A percentile compares a stretch with the other conserved stretches of the same genome.
phyloP scores from a whole-genome alignment of 805 yeast genomes.

The Teunomyces aglyptinius region DNA sequence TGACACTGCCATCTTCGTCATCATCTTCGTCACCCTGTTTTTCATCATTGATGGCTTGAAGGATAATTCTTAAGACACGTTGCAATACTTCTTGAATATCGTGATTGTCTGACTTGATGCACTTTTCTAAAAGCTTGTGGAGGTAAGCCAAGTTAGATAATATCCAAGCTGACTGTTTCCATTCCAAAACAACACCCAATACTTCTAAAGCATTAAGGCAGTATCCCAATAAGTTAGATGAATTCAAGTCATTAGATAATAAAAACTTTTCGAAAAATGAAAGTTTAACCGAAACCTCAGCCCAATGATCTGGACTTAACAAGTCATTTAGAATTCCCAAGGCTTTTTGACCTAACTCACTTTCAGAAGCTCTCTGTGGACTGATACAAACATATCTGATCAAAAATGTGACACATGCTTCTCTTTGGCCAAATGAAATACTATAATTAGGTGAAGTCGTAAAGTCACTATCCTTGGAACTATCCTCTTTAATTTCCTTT shows the following conservation, averaged over 20 bases:
- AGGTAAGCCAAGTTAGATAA: constrained; percentile 65
- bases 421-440: constrained; percentile 77
- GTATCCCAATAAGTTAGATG: constrained; percentile 68
- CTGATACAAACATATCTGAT: constrained; percentile 85
- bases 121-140: constrained; percentile 73
- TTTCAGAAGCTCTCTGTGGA: constrained; percentile 80
- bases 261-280: constrained; percentile 86
- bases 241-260: constrained; percentile 69
- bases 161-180: constrained; percentile 79
- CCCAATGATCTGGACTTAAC: constrained; percentile 74
- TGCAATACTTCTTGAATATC: constrained; percentile 85
- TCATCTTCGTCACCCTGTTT: constrained; percentile 36
- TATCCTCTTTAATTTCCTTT: constrained; percentile 17
- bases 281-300: constrained; percentile 83
- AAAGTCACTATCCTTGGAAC: constrained; percentile 28
- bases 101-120: constrained; percentile 77
- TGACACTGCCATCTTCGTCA: constrained; percentile 58
- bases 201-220: constrained; percentile 92
- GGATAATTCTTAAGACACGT: constrained; percentile 65
- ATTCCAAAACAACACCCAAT: constrained; percentile 74
- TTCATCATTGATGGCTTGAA: constrained; percentile 60
- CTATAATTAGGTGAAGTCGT: constrained; percentile 50
- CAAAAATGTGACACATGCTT: constrained; percentile 85
- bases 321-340: constrained; percentile 72
- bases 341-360: constrained; percentile 78